phyloP scores from a whole-genome alignment of 179 eudicot species.

The Pouteria campechiana region DNA sequence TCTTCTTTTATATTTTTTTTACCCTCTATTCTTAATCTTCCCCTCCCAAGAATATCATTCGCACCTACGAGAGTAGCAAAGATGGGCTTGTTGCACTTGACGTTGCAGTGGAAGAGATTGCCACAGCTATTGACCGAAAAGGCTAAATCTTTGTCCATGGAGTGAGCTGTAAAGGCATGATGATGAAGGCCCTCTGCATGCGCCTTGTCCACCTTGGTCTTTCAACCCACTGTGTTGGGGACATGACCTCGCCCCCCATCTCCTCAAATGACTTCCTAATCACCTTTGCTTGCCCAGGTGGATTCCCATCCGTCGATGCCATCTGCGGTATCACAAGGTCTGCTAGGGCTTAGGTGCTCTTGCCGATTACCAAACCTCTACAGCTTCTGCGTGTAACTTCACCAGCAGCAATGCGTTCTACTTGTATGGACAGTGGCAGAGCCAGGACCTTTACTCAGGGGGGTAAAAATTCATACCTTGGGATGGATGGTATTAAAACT shows the following conservation, averaged over 20 bases:
- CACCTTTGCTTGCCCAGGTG: constrained; percentile 89
- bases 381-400: too few species aligned
- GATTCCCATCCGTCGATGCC: constrained; percentile 82
- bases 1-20: too few species aligned
- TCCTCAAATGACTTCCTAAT: constrained; percentile 60
- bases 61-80: too few species aligned
- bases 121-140: constrained; percentile 20
- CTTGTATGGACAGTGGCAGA: too few species aligned
- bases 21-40: too few species aligned
- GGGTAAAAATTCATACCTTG: too few species aligned
- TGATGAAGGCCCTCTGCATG: constrained; percentile 80
- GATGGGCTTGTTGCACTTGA: too few species aligned
- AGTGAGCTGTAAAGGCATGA: constrained; percentile 89
- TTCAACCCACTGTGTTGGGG: constrained; percentile 64
- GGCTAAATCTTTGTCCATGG: constrained; percentile 67
- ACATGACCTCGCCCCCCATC: constrained; percentile 90
- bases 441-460: too few species aligned
- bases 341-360: constrained; percentile 48
- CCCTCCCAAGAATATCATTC: too few species aligned
- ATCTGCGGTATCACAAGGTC: constrained; percentile 53
- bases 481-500: too few species aligned
- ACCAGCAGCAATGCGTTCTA: too few species aligned
- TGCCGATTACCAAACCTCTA: constrained; percentile 76
- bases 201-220: constrained; percentile 68
- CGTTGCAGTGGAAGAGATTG: constrained; percentile 39